Base-by-base conservation (phyloP, 1,139 yeast genomes). In the Chernovozyma sophiae-reginae region DNA sequence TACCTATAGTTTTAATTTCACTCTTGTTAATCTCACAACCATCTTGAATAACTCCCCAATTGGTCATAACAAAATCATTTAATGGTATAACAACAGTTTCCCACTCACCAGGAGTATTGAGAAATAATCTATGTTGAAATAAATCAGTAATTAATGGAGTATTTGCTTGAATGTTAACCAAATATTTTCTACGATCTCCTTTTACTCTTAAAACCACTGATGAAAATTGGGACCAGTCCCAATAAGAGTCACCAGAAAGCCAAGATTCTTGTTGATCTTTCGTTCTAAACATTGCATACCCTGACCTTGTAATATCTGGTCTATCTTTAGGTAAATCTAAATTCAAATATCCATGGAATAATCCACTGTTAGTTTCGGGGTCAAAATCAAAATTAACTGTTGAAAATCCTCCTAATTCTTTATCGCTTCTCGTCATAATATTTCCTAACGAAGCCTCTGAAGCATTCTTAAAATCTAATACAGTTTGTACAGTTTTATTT, bases 211-310 rank as follows among this genome's bases (percentile, higher is more conserved):
- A 56, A 27, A 80, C 82, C 46, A 86, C 62, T 50, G 79, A 77
- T 37, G 71, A 68, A 53, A 63, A 77, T 35, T 62, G 60, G 26
- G 75, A 67, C 86, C 86, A 80, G 53, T 82, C 83, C 84, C 84
- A 77, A 51, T 60, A 73, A 30, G 60, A 57, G 39, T 69, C 62
- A 10, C 73, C 71, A 31, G 58, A 65, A 40, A 57, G 60, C 78
- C 71, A 74, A 49, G 65, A 70, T 54, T 62, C 77, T 56, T 54
- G 67, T 46, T 74, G 79, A 52, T 83, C 86, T 45, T 67, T 72
- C 2, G 95, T 85, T 45, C 95, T 73, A 60, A 85, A 84, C 94
- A 86, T 85, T 34, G 95, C 89, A 62, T 86, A 86, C 1, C 96
- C 96, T 5, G 86, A 76, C 35, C 84, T 69, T 14, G 81, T 73